Evolutionary conservation across 140 eudicot genomes (phyloP).

Genomic region (Flaveria floridana): DNA sequence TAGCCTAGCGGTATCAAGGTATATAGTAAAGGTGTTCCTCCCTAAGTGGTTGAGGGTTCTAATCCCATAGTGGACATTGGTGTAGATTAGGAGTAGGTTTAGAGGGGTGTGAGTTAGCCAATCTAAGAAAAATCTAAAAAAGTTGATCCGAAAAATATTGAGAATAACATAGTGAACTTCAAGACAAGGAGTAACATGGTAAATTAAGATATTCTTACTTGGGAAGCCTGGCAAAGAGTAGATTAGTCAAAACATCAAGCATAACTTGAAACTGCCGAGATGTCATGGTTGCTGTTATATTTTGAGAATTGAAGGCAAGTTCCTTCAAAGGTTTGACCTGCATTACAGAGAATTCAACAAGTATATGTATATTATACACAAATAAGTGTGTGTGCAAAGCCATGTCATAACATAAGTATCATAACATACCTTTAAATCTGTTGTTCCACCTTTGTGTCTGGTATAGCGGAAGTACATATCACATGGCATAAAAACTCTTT

Average conservation of each 20-base stretch:
- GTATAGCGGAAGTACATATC: constrained; percentile 95
- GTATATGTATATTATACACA: background rate
- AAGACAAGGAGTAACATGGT: constrained; percentile 13
- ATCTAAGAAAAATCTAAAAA: background rate
- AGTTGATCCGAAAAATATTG: constrained; percentile 12
- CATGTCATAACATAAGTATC: constrained; percentile 1
- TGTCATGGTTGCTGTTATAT: constrained; percentile 92
- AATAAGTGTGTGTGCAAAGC: background rate
- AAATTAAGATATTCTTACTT: constrained; percentile 53
- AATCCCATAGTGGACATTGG: too few species aligned
- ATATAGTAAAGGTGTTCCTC: too few species aligned
- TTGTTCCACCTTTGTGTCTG: constrained; percentile 91
- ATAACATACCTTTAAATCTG: constrained; percentile 69
- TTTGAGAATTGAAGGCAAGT: constrained; percentile 85
- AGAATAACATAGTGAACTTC: constrained; percentile 29
- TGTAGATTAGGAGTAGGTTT: too few species aligned
- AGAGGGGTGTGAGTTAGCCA: too few species aligned
- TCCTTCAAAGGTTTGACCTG: constrained; percentile 98
- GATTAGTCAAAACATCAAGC: constrained; percentile 96
- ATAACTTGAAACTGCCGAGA: constrained; percentile 97
- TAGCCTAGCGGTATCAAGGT: too few species aligned
- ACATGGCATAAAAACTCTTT: constrained; percentile 97
- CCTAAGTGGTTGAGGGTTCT: too few species aligned
- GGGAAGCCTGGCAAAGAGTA: constrained; percentile 94
- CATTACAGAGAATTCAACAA: constrained; percentile 30